phyloP scores from a whole-genome alignment of 805 yeast species.

The Wickerhamiella allomyrinae region DNA sequence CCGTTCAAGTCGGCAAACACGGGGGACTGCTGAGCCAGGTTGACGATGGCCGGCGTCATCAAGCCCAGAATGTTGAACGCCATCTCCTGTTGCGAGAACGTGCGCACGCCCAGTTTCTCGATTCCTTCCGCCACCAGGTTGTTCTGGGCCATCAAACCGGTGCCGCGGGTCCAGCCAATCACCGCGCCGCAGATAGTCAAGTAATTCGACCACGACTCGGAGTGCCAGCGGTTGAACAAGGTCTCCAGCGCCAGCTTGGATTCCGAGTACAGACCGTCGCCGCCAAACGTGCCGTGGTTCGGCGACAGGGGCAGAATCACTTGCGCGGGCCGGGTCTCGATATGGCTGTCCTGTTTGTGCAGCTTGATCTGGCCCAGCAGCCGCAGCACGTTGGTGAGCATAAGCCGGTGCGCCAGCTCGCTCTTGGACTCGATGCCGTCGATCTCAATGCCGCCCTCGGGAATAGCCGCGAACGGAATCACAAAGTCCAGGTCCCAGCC shows the following conservation, averaged over 20 bases:
- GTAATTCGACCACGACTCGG: constrained; percentile 92
- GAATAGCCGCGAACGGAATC: constrained; percentile 97
- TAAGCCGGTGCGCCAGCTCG: constrained; percentile 95
- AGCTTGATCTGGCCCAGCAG: constrained; percentile 80
- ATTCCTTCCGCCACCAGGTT: constrained; percentile 96
- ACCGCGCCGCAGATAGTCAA: constrained; percentile 96
- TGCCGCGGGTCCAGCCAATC: constrained; percentile 99
- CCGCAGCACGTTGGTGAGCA: constrained; percentile 91
- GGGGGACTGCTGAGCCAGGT: constrained; percentile 83
- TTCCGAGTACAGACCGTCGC: constrained; percentile 96
- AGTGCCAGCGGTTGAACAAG: constrained; percentile 94
- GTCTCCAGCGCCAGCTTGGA: constrained; percentile 93
- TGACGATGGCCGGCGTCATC: constrained; percentile 70
- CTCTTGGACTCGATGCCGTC: constrained; percentile 88
- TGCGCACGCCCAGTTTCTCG: constrained; percentile 89
- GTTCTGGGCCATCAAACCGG: constrained; percentile 96
- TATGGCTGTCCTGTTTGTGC: constrained; percentile 59
- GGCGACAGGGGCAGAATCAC: constrained; percentile 94
- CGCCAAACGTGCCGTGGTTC: constrained; percentile 97
- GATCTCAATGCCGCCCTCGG: constrained; percentile 94
- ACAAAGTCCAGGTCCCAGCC: constrained; percentile 97
- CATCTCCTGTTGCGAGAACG: constrained; percentile 98
- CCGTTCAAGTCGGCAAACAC: constrained; percentile 98
- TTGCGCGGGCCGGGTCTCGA: constrained; percentile 96
- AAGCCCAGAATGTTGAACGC: constrained; percentile 95